These are phyloP conservation scores for Candida loeiensis DNA, from an alignment of 805 yeast genomes.

Conservation along the genomic window DNA sequence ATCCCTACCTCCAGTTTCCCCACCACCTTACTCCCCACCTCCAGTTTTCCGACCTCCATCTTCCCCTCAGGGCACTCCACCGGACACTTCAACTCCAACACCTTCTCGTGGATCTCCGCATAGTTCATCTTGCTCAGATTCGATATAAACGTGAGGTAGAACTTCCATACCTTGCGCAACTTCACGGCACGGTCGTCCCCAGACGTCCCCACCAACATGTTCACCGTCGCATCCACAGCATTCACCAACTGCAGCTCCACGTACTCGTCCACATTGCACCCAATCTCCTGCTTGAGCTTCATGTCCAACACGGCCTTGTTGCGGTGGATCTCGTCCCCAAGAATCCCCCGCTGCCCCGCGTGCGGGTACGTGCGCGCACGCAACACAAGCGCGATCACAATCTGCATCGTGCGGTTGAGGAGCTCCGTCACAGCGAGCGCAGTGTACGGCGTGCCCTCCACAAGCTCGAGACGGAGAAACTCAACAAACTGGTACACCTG, in stretches of 20 bases:
- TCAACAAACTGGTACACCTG: constrained; percentile 14
- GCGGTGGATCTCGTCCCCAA: constrained; percentile 7
- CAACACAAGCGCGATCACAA: constrained; percentile 30
- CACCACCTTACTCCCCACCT: too few species aligned
- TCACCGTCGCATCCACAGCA: constrained; percentile 13
- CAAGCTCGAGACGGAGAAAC: constrained; percentile 6
- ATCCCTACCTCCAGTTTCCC: too few species aligned
- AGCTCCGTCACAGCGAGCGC: constrained; percentile 26
- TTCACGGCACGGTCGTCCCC: constrained; percentile 15
- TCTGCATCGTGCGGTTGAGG: constrained; percentile 28
- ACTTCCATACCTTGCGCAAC: constrained; percentile 35
- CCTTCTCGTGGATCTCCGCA: constrained; percentile 31
- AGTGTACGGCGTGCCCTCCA: constrained; percentile 18
- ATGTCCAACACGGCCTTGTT: constrained; percentile 4
- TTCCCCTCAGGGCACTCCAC: background rate
- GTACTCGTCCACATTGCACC: constrained; percentile 10
- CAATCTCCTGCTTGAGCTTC: constrained; percentile 7
- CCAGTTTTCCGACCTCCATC: too few species aligned
- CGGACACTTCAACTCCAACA: constrained; percentile 17
- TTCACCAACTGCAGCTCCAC: constrained; percentile 11
- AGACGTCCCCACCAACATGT: constrained; percentile 9
- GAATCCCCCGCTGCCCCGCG: constrained; percentile 9
- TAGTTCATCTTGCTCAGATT: constrained; percentile 29
- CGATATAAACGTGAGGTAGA: constrained; percentile 35
- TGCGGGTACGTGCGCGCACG: constrained; percentile 16